These are phyloP conservation scores for Cladosporium colombiae DNA, from an alignment of 2,329 filamentous ascomycete species.

Conservation along the genomic window DNA sequence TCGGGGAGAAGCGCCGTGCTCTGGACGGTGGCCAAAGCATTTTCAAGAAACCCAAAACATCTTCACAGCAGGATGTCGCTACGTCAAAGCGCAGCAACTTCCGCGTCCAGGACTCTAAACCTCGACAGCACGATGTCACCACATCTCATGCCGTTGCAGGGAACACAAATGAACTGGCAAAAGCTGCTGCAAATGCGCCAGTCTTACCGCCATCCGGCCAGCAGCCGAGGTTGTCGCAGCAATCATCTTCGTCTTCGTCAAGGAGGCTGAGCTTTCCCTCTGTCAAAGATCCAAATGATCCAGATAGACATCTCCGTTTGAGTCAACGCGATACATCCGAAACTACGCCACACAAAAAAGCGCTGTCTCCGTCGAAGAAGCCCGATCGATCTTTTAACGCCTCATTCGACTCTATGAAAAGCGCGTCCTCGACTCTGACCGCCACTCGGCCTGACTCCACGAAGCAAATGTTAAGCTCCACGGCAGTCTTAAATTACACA, in stretches of 20 bases:
- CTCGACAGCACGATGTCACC: not conserved
- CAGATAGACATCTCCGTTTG: conserved; percentile 62
- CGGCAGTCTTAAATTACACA: conserved; percentile 25
- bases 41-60: not conserved
- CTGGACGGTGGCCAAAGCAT: not conserved
- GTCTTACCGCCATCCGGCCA: conserved; percentile 23
- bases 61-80: not conserved
- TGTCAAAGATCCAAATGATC: conserved; percentile 73
- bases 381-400: not conserved
- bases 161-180: not conserved
- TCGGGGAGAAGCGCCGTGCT: not conserved
- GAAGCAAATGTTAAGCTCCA: conserved; percentile 6
- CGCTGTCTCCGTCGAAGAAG: not conserved
- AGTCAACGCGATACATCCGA: conserved; percentile 55
- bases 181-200: not conserved
- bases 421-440: conserved; percentile 30
- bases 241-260: conserved; percentile 42
- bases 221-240: conserved; percentile 28
- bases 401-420: not conserved
- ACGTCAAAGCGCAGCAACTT: conserved; percentile 28
- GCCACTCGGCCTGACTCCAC: conserved; percentile 51
- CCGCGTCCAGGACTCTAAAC: conserved; percentile 29
- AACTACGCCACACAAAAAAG: not conserved
- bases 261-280: conserved; percentile 66
- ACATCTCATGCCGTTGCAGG: not conserved